Conservation (phyloP, 306 rosid species). For the Ammopiptanthus mongolicus region DNA sequence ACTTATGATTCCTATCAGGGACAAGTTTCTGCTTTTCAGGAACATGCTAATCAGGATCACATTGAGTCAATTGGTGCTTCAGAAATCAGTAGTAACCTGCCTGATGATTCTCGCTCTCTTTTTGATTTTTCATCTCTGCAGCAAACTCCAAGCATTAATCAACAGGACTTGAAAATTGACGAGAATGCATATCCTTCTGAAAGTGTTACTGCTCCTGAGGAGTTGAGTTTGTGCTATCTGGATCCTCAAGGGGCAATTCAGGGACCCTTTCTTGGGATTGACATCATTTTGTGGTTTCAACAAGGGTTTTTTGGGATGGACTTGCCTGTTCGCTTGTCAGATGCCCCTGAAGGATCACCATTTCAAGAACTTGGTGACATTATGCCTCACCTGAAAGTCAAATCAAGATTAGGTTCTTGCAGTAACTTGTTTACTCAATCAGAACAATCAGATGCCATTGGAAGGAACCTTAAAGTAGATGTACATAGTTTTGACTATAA, state of each 20-base stretch:
- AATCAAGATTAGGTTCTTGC: slow-evolving; percentile 31
- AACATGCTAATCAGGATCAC: slow-evolving; percentile 30
- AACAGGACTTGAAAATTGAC: slow-evolving; percentile 32
- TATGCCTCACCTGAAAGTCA: slow-evolving; percentile 56
- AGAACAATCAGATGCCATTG: slow-evolving; percentile 38
- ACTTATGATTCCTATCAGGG: slow-evolving; percentile 25
- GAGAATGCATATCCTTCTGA: slow-evolving; percentile 28
- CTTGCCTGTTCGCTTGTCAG: slow-evolving; percentile 56
- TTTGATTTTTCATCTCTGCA: slow-evolving; percentile 36
- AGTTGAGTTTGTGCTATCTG: slow-evolving; percentile 63
- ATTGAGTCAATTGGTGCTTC: slow-evolving; percentile 23
- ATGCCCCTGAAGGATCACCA: slow-evolving; percentile 53
- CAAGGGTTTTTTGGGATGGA: slow-evolving; percentile 64
- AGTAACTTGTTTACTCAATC: slow-evolving; percentile 33
- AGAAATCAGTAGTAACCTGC: slow-evolving; percentile 30
- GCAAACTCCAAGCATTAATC: slow-evolving; percentile 32
- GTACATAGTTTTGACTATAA: slow-evolving; percentile 28
- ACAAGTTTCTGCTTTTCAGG: slow-evolving; percentile 21
- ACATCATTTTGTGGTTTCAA: slow-evolving; percentile 67
- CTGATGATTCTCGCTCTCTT: slow-evolving; percentile 34
- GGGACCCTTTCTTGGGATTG: slow-evolving; percentile 74
- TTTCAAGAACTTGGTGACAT: slow-evolving; percentile 59
- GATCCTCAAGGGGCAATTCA: slow-evolving; percentile 66
- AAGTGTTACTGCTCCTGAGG: slow-evolving; percentile 42
- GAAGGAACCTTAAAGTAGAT: slow-evolving; percentile 40